These are phyloP conservation scores for Phoma sp. DNA, from an alignment of 2,329 filamentous ascomycete genomes.

Conservation along the genomic window DNA sequence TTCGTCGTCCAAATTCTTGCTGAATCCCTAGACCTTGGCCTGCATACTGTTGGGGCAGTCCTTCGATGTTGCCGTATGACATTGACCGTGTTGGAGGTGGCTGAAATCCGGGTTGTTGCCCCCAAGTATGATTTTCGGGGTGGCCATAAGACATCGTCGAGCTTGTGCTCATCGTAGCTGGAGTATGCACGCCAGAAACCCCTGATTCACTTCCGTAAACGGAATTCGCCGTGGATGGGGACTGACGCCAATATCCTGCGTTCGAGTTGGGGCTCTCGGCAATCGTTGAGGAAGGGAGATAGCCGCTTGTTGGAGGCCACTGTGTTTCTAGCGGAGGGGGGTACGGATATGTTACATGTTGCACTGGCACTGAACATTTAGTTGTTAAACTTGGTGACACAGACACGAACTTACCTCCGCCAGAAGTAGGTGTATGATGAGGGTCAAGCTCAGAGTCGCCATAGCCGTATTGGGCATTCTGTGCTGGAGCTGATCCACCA, in stretches of 20 bases:
- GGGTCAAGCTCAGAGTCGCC: slow-evolving; percentile 37
- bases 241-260: slow-evolving; percentile 44
- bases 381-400: slow-evolving; percentile 13
- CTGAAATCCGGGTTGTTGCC: slow-evolving; percentile 34
- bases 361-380: slow-evolving; percentile 36
- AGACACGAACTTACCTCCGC: slow-evolving; percentile 30
- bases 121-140: slow-evolving; percentile 40
- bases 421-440: slow-evolving; percentile 28
- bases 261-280: slow-evolving; percentile 43
- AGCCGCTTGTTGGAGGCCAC: slow-evolving; percentile 40
- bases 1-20: slow-evolving; percentile 40
- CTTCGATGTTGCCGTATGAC: slow-evolving; percentile 50
- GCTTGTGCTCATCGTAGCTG: slow-evolving; percentile 43
- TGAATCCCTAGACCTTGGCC: slow-evolving; percentile 40
- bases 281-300: slow-evolving; percentile 44
- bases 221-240: slow-evolving; percentile 42
- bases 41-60: slow-evolving; percentile 41
- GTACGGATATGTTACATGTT: slow-evolving; percentile 42
- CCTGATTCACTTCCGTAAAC: slow-evolving; percentile 46
- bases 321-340: slow-evolving; percentile 46
- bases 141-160: slow-evolving; percentile 46
- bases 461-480: slow-evolving; percentile 32
- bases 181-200: slow-evolving; percentile 42
- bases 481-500: slow-evolving; percentile 19
- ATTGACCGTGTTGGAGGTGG: slow-evolving; percentile 46